Evolutionary conservation across 257 asterid genomes (phyloP).

Genomic region (Pogostemon cablin): DNA sequence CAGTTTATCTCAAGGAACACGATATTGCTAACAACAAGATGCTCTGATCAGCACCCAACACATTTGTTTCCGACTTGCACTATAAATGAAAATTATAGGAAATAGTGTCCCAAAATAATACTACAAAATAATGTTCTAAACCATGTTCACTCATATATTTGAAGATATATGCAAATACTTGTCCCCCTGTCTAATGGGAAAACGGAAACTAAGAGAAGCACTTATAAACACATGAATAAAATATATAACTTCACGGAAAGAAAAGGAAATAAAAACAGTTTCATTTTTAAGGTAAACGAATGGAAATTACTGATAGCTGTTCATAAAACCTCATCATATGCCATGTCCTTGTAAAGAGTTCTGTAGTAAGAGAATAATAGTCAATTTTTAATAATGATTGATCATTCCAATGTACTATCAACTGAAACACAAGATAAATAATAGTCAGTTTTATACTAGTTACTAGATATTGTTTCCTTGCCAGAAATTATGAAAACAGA

Average conservation of each 20-base stretch:
- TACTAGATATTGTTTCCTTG: no score
- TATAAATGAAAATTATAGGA: background rate
- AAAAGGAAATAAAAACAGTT: no score
- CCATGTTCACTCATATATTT: background rate
- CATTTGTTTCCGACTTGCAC: background rate
- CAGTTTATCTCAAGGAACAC: background rate
- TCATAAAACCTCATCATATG: no score
- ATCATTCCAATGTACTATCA: no score
- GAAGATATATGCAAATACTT: background rate
- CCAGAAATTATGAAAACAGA: background rate
- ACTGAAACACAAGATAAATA: no score
- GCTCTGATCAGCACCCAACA: background rate
- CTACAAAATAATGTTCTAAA: background rate
- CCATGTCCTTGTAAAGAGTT: no score
- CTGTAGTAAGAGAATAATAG: no score
- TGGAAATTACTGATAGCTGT: no score
- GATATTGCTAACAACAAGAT: constrained; percentile 6
- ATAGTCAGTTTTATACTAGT: no score
- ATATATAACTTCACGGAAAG: no score
- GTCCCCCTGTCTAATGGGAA: background rate
- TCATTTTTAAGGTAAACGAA: no score
- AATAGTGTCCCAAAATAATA: constrained; percentile 3
- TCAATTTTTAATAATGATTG: no score
- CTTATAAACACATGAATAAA: background rate
- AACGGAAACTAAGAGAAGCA: background rate